phyloP scores from a whole-genome alignment of 305 asterid genomes.

The Fraxinus albicans region DNA sequence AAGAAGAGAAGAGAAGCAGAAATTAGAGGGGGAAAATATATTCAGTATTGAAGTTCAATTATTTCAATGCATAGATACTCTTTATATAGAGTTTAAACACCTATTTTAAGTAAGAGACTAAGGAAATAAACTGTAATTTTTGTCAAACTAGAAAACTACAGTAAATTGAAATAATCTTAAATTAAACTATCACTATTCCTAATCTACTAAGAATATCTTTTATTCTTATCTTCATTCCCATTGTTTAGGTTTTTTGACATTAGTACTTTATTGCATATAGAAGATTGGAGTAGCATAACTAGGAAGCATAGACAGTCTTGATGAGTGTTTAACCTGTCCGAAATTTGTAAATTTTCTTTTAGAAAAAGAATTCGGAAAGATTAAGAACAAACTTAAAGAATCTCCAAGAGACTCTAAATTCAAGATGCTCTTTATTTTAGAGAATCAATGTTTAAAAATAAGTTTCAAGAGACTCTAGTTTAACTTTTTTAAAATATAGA shows the following conservation, averaged over 20 bases:
- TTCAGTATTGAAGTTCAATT: neutral
- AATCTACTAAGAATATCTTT: neutral
- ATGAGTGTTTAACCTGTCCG: neutral
- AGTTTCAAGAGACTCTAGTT: neutral
- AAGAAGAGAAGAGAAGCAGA: neutral
- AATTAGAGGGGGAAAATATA: neutral
- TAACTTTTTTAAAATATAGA: neutral
- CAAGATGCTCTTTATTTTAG: neutral
- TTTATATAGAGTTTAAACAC: neutral
- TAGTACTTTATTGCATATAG: neutral
- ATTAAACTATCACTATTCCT: neutral
- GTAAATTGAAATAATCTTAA: neutral
- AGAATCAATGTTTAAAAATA: neutral
- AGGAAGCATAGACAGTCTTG: neutral
- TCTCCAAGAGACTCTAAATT: neutral
- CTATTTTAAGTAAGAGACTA: neutral
- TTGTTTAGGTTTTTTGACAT: neutral
- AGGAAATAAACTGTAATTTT: neutral
- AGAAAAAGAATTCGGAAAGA: neutral
- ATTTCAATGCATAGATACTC: neutral
- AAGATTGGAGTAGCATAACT: neutral
- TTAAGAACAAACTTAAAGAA: neutral
- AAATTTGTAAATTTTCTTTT: neutral
- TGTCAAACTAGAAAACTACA: neutral
- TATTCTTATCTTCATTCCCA: neutral